Conservation (phyloP, 768 basidiomycete genomes). For the Mycena olivaceomarginata region DNA sequence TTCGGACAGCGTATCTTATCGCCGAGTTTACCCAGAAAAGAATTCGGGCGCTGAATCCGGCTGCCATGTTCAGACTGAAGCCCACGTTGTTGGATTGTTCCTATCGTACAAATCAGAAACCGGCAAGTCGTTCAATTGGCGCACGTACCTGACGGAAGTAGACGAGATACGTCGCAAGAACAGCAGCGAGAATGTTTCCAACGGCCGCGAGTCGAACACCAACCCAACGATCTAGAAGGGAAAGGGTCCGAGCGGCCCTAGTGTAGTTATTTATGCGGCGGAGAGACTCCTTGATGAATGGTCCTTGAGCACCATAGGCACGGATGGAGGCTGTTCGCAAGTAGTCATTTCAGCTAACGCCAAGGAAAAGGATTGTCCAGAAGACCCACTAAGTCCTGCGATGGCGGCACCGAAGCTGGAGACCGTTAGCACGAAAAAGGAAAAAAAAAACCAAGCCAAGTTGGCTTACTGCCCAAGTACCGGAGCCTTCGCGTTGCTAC, state of each 20-base stretch:
- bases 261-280: conserved; percentile 64
- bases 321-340: conserved; percentile 59
- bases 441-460: conserved; percentile 52
- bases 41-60: conserved; percentile 68
- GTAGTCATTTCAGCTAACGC: neutral
- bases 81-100: conserved; percentile 58
- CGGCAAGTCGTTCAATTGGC: conserved; percentile 41
- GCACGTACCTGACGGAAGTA: conserved; percentile 49
- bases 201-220: conserved; percentile 66
- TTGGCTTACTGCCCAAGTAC: conserved; percentile 58
- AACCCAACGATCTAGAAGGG: conserved; percentile 57
- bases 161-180: conserved; percentile 55
- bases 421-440: conserved; percentile 36
- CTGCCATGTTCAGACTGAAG: conserved; percentile 67
- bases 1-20: neutral
- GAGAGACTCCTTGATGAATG: conserved; percentile 59
- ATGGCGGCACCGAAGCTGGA: conserved; percentile 66
- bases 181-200: conserved; percentile 64
- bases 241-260: conserved; percentile 56
- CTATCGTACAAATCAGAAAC: conserved; percentile 32
- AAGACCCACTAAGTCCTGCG: conserved; percentile 58
- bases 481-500: conserved; percentile 49
- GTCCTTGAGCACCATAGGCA: conserved; percentile 68
- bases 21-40: conserved; percentile 52
- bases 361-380: neutral